These are phyloP conservation scores for Ostreobium quekettii DNA, from an alignment of 139 green algal genomes.

Conservation along the genomic window DNA sequence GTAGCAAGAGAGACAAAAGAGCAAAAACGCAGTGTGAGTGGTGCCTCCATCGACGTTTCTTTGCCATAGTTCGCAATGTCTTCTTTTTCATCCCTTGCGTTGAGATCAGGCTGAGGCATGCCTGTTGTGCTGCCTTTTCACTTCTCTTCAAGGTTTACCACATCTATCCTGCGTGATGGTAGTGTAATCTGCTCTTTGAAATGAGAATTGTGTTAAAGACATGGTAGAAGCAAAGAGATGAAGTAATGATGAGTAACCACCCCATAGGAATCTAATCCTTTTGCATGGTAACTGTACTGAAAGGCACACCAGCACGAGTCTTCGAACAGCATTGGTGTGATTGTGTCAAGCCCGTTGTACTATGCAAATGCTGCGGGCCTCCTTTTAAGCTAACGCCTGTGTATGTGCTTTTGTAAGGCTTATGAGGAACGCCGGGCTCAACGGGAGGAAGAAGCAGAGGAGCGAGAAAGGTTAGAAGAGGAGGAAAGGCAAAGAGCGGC, in stretches of 20 bases:
- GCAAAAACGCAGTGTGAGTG: neutral
- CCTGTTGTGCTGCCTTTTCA: neutral
- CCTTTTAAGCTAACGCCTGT: neutral
- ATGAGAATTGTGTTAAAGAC: too few species aligned
- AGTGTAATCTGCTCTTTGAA: too few species aligned
- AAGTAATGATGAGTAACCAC: neutral
- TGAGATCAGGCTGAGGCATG: neutral
- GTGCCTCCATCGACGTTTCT: neutral
- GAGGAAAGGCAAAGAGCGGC: constrained; percentile 31
- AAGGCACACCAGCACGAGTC: neutral
- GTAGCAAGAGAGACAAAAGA: neutral
- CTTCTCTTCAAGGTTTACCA: neutral
- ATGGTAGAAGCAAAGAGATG: too few species aligned
- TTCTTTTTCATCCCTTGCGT: neutral
- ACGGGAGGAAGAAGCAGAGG: constrained; percentile 45
- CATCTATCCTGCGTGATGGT: too few species aligned
- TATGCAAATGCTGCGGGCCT: neutral
- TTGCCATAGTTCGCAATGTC: neutral
- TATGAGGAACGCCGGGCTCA: constrained; percentile 36
- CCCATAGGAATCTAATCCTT: neutral
- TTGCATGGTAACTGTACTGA: neutral
- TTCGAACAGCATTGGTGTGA: neutral
- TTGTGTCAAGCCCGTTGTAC: neutral
- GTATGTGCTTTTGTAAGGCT: constrained; percentile 19
- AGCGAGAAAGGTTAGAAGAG: constrained; percentile 38